Base-by-base conservation (phyloP, 2,329 filamentous ascomycete genomes). In the Colletotrichum sp. region DNA sequence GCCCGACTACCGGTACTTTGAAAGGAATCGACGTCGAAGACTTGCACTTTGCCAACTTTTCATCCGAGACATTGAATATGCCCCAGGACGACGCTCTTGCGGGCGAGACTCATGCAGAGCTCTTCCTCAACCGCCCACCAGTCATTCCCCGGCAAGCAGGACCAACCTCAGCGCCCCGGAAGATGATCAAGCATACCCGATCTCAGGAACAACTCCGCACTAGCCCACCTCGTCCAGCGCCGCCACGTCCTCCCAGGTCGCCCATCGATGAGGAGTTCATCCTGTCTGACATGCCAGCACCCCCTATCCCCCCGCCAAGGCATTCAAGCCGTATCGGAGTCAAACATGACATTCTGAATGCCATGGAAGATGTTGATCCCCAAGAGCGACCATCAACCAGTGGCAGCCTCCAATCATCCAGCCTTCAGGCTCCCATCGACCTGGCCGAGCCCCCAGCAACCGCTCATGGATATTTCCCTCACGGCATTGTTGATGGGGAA, bases 251-350 rank as follows among this genome's bases (percentile, higher is more conserved):
- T 32, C 83, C 85, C 5, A 86, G 89, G 70, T 89, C 89, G 15
- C 87, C 88, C 15, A 83, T 84, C 30, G 83, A 85, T 15, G 73
- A 76, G 44, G 70, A 76, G 32, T 44, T 76, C 80, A 36, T 82
- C 78, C 21, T 72, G 75, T 59, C 64, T 32, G 32, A 79, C 13
- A 83, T 76, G 78, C 83, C 68, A 79, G 81, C 80, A 18, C 85
- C 87, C 4, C 86, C 89, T 5, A 81, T 88, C 15, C 86, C 88
- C 5, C 91, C 90, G 7, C 88, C 89, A 5, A 88, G 91, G 26
- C 83, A 88, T 26, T 92, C 91, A 0, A 93, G 91, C 78, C 89
- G 91, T 15, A 83, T 87, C 16, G 90, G 88, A 10, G 79, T 85
- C 24, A 84, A 84, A n/a, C 85, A 86, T 36, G 88, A 88, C 60